Evolutionary conservation across 345 rosid genomes (phyloP), one percentile per base, ranked within the genome.

Genomic region (Boechera stricta): DNA sequence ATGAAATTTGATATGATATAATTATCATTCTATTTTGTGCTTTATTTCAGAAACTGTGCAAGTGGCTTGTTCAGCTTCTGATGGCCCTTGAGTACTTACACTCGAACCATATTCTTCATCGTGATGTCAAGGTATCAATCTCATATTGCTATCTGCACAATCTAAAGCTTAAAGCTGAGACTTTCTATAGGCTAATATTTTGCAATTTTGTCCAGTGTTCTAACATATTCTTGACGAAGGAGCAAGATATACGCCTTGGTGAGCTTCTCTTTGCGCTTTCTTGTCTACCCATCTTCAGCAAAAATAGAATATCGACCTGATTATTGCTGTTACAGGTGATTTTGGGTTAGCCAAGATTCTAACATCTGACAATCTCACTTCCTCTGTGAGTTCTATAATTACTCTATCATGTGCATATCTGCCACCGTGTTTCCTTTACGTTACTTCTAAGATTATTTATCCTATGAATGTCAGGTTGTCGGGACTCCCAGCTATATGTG

Each of bases 401-500:
- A 28, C 52, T 68, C 26, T 39, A 45, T 71, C 31, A 9, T 66
- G 44, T 45, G 26, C 51, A 39, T 38, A 69, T 11, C 28, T 54
- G 53, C 53, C 73, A 54, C 48, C 1, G 31, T 47, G 42, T 65
- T 65, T 47, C 29, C 80, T 32, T 38, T 47, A 8, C 6, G 10
- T 18, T 44, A 55, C 51, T 53, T 83, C 62, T 42, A 55, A 60
- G 73, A 53, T 24, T 21, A 15, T 21, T 38, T 54, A 26, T 68
- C n/a, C 39, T 69, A 38, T 80, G 24, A 36, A 58, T 60, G 85
- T 64, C 79, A 92, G 98, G 98, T 92, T 24, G 97, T 92, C 72
- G 98, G 98, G 70, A 92, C 98, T 71, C 98, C 98, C 5, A 92
- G 98, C 84, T 92, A 92, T 77, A 92, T 92, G 98, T 92, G 98